phyloP scores from a whole-genome alignment of 257 asterid species.

The Solanum bulbocastanum region DNA sequence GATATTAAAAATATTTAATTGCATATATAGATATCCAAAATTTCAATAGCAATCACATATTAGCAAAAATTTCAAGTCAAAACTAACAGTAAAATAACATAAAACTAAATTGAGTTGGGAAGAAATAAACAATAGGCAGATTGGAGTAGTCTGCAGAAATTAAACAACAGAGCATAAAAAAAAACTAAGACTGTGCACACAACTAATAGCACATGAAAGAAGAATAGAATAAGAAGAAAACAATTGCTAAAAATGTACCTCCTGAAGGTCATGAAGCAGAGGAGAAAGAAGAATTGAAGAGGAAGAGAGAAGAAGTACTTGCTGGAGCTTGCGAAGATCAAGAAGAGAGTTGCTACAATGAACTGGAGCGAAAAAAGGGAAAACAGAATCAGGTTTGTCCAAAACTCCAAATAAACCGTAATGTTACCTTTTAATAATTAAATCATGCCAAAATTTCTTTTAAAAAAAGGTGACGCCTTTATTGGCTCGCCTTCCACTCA shows the following conservation, averaged over 20 bases:
- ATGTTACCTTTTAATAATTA: neutral
- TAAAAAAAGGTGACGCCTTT: neutral
- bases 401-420: neutral
- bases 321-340: neutral
- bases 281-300: neutral
- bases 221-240: neutral
- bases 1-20: no score
- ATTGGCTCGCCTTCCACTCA: neutral
- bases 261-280: neutral
- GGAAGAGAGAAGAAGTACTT: neutral
- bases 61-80: neutral
- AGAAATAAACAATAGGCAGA: neutral
- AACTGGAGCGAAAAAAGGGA: no score
- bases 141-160: no score
- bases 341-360: neutral
- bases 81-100: neutral
- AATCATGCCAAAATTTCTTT: neutral
- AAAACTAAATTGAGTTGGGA: neutral
- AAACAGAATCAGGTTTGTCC: neutral
- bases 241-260: neutral
- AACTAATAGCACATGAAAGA: no score
- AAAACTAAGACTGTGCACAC: no score
- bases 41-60: neutral
- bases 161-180: no score
- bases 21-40: no score